These are phyloP conservation scores for Tetrapisispora arboricola DNA, from an alignment of 805 yeast species.

Conservation along the genomic window DNA sequence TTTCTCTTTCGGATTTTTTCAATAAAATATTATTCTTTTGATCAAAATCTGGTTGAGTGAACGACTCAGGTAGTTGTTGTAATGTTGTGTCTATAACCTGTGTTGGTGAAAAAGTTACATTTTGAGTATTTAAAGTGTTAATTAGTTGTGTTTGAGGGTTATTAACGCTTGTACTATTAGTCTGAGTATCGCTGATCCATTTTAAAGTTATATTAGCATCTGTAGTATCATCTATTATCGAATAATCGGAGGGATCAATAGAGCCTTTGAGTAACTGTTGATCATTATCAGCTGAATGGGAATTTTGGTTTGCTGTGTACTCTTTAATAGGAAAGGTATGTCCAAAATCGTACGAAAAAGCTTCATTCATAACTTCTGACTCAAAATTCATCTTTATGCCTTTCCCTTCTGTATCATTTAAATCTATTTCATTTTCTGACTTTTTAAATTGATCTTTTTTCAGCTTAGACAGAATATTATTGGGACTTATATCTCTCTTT, in stretches of 20 bases:
- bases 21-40: background rate
- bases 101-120: background rate
- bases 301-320: no score
- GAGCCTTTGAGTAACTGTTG: background rate
- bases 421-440: background rate
- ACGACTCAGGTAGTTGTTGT: background rate
- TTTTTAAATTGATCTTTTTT: slow-evolving; percentile 15
- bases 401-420: background rate
- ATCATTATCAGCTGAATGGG: no score
- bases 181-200: slow-evolving; percentile 10
- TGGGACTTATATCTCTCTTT: slow-evolving; percentile 9
- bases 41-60: background rate
- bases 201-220: slow-evolving; percentile 11
- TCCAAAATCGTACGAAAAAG: background rate
- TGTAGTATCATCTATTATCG: slow-evolving; percentile 13
- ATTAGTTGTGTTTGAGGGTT: slow-evolving; percentile 16
- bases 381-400: slow-evolving; percentile 1
- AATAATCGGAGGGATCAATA: slow-evolving; percentile 1
- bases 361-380: background rate
- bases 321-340: background rate
- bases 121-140: slow-evolving; percentile 9
- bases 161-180: slow-evolving; percentile 5
- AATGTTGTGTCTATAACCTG: slow-evolving; percentile 1
- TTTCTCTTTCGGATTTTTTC: background rate
- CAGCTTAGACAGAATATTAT: slow-evolving; percentile 40